These are phyloP conservation scores for Ophiostoma triangulosporum DNA, from an alignment of 2,329 filamentous ascomycete species.

Conservation along the genomic window DNA sequence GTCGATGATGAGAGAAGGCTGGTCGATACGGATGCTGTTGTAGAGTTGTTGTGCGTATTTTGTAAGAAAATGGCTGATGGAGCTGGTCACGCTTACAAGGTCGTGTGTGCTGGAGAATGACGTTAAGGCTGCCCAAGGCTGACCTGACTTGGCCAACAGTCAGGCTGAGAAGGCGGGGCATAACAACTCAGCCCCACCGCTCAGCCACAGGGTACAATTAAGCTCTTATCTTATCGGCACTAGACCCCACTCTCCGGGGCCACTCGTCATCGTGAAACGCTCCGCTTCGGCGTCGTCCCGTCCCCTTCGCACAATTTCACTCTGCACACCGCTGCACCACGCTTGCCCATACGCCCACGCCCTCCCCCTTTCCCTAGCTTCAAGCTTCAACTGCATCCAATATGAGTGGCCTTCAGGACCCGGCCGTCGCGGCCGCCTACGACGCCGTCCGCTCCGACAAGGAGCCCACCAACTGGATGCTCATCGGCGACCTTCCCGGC, in stretches of 20 bases:
- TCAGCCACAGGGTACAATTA: constrained; percentile 1
- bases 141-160: not conserved
- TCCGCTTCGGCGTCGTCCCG: not conserved
- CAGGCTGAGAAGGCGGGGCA: not conserved
- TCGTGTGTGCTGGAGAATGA: not conserved
- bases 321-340: not conserved
- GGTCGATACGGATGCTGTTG: too few relatives aligned
- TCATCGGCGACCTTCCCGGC: constrained; percentile 45
- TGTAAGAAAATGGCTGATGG: too few relatives aligned
- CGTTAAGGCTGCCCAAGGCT: not conserved
- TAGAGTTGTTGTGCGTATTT: too few relatives aligned
- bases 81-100: not conserved
- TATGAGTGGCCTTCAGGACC: constrained; percentile 44
- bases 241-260: not conserved
- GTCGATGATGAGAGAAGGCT: too few relatives aligned
- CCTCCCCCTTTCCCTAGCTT: too few relatives aligned
- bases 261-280: not conserved
- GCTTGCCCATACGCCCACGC: too few relatives aligned
- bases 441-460: constrained; percentile 55
- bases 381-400: not conserved
- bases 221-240: not conserved
- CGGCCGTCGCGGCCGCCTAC: constrained; percentile 51
- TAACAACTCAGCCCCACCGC: constrained; percentile 1
- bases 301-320: not conserved
- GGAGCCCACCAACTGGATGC: constrained; percentile 51